These are phyloP conservation scores for Piloderma croceum DNA, from an alignment of 768 basidiomycete species.

Conservation along the genomic window DNA sequence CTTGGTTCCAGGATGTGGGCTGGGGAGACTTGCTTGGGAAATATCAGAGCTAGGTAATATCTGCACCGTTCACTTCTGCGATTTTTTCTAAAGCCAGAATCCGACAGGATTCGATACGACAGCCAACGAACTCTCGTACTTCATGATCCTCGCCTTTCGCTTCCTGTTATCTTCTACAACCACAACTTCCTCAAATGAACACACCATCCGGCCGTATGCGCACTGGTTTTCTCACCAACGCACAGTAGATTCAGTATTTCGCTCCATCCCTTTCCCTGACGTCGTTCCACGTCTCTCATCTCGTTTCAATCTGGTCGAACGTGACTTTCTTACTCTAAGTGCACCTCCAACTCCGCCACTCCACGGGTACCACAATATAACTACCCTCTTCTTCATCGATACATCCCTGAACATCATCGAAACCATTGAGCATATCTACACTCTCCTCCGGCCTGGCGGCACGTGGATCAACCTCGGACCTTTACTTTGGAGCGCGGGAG, in stretches of 20 bases:
- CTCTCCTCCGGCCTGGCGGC: constrained; percentile 55
- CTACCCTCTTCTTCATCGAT: constrained; percentile 65
- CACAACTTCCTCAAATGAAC: constrained; percentile 39
- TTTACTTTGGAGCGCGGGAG: constrained; percentile 56
- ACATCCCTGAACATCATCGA: constrained; percentile 49
- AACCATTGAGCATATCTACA: constrained; percentile 52
- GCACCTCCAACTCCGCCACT: background rate
- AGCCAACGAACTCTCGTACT: constrained; percentile 59
- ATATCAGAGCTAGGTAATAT: constrained; percentile 49
- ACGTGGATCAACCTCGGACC: constrained; percentile 71
- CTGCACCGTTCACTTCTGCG: background rate
- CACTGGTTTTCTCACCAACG: constrained; percentile 71
- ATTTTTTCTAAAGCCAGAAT: background rate
- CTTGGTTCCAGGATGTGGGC: constrained; percentile 59
- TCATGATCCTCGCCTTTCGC: constrained; percentile 57
- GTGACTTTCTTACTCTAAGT: constrained; percentile 46
- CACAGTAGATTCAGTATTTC: constrained; percentile 43
- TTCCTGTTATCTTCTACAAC: constrained; percentile 48
- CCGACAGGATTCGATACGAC: constrained; percentile 48
- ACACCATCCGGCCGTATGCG: constrained; percentile 53
- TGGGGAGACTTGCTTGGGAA: constrained; percentile 66
- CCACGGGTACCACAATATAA: constrained; percentile 50
- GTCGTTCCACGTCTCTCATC: constrained; percentile 43
- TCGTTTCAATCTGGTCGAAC: constrained; percentile 42
- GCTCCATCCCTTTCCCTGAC: constrained; percentile 54